phyloP scores from a whole-genome alignment of 768 basidiomycete species.

The Lepiota venenata region DNA sequence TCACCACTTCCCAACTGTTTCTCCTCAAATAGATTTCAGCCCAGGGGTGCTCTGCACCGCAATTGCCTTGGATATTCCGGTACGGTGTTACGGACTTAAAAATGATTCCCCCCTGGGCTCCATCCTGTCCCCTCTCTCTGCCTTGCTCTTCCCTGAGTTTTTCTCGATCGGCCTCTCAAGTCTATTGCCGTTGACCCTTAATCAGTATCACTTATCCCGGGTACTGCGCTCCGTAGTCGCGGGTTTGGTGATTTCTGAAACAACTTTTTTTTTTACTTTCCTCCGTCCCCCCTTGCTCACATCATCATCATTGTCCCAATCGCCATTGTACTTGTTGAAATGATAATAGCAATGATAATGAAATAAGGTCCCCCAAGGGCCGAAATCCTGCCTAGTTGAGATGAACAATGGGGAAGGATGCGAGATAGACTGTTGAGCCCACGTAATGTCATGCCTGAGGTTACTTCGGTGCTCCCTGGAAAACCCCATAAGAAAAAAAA shows the following conservation, averaged over 20 bases:
- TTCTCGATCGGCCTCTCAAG: constrained; percentile 1
- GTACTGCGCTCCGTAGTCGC: not conserved
- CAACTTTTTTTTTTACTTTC: too few relatives aligned
- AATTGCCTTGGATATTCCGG: constrained; percentile 1
- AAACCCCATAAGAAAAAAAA: too few relatives aligned
- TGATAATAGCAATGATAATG: too few relatives aligned
- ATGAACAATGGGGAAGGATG: not conserved
- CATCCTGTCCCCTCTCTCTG: not conserved
- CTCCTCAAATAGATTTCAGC: not conserved
- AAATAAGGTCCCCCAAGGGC: not conserved
- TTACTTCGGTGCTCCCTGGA: not conserved
- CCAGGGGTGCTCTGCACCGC: not conserved
- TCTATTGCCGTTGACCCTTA: not conserved
- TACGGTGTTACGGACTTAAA: constrained; percentile 9
- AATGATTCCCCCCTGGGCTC: not conserved
- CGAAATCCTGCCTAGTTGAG: not conserved
- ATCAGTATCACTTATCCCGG: not conserved
- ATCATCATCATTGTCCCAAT: not conserved
- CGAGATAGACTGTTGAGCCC: not conserved
- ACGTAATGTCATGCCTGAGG: constrained; percentile 10
- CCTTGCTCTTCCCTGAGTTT: constrained; percentile 4
- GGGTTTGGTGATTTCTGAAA: not conserved
- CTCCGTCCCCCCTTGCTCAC: not conserved
- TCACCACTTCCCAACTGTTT: not conserved
- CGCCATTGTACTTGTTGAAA: too few relatives aligned